Evolutionary conservation across 1,139 yeast genomes (phyloP), one percentile per base, ranked within the genome.

Genomic region (Yamadazyma trypodendri): DNA sequence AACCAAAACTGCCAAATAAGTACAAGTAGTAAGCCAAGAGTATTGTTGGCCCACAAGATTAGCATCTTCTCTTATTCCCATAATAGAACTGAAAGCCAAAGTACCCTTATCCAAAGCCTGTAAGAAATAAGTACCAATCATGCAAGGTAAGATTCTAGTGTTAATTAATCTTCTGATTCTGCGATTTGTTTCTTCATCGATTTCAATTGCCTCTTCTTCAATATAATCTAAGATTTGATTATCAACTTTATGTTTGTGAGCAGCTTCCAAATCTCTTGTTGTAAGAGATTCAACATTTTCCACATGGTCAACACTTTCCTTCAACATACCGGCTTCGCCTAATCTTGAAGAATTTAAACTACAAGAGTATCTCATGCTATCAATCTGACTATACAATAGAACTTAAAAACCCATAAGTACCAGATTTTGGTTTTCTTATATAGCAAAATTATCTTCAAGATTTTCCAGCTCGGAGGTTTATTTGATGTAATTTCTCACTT

Each of bases 41-140:
- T 63, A 71, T 40, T 70, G 60, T 38, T 67, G 61, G 3, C 66
- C 65, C 4, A 47, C 50, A 25, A 55, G 39, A 43, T 43, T 41
- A 44, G 54, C 44, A 40, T 56, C 47, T n/a, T 56, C 52, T 46
- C 63, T 63, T 38, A 75, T 66, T 1, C 79, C 79, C 77, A 73
- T 72, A 8, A 74, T 75, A 1, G 77, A 73, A 2, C 78, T 66
- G 50, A 70, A 72, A 41, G 69, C 63, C 31, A 71, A 51, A 7
- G 70, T 54, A n/a, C 68, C 61, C 47, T 72, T 72, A 46, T 72
- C 78, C 36, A 72, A 52, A 44, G 65, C 72, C 45, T 70, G 76
- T 29, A 71, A 54, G 42, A 70, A 66, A 48, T 72, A 72, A 39
- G 68, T 61, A 14, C 63, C 59, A 46, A 69, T 64, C 43, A 69